Base-by-base conservation (phyloP, 208 protist genomes). In the Trypanosoma cruzi region DNA sequence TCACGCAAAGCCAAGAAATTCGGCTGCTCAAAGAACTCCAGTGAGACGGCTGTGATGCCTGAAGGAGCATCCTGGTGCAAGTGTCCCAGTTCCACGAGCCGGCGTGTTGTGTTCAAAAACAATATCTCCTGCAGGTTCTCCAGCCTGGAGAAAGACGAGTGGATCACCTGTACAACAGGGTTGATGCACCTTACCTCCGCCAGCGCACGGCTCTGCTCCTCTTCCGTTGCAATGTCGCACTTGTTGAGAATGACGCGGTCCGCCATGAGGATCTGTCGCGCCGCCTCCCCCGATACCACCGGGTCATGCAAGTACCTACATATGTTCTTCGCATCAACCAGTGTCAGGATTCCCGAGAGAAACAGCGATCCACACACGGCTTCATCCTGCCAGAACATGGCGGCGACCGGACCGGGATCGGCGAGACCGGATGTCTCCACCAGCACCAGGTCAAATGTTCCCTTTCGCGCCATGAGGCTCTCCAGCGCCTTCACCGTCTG, bases 211-310 rank as follows among this genome's bases (percentile, higher is more conserved):
- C 32, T 60, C 59, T 90, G 84, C 62, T 93, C 84, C 46, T 71
- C 74, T n/a, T 55, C 81, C 8, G 74, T 82, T 44, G 82, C 67
- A 36, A 97, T 84, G 73, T 99, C 97, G 42, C 87, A 86, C 80
- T 99, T 99, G 81, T 99, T 99, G n/a, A 99, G 68, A 13, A 99
- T 69, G 60, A 99, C 81, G 58, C 90, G 83, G 73, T 98, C 96
- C 4, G 97, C 97, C 66, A 97, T 86, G 6, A 97, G 88, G 52
- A 99, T 84, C 80, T 98, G 97, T 34, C 88, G 83, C 16, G 73
- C 70, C n/a, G 86, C 88, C 57, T 96, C 93, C 36, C 68, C 62
- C n/a, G 71, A 68, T 6, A 93, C 77, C 16, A 90, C 90, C 20
- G 68, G 58, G 40, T 95, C 90, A 26, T 56, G 26, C 58, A 97